A percentile compares a stretch with the other conserved stretches of the same genome.
Evolutionary conservation across 2,329 filamentous ascomycete species (phyloP).

Genomic region (Colletotrichum chlorophyti): DNA sequence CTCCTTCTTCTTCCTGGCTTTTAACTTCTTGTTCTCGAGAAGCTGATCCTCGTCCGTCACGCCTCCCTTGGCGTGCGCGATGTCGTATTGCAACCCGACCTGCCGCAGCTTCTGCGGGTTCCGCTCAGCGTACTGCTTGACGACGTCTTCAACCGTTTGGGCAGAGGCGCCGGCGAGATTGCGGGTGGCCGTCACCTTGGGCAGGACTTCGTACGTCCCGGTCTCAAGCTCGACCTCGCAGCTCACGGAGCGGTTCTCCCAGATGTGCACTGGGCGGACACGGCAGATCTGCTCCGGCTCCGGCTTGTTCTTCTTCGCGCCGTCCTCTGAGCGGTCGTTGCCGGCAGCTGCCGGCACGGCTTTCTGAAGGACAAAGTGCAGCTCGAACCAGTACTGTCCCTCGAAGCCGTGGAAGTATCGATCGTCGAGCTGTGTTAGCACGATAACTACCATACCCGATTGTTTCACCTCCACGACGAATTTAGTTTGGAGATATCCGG

Average conservation of each 20-base stretch:
- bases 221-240: conserved; percentile 75
- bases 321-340: not conserved
- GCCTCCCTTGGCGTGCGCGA: conserved; percentile 65
- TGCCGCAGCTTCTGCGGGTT: conserved; percentile 70
- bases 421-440: conserved; percentile 52
- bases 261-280: conserved; percentile 40
- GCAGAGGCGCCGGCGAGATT: conserved; percentile 41
- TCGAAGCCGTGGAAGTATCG: conserved; percentile 53
- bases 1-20: conserved; percentile 36
- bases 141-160: conserved; percentile 64
- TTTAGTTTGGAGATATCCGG: conserved; percentile 51
- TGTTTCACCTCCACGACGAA: conserved; percentile 50
- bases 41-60: conserved; percentile 55
- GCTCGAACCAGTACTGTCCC: conserved; percentile 49
- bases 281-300: conserved; percentile 40
- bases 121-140: conserved; percentile 51
- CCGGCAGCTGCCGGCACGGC: conserved; percentile 17
- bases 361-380: conserved; percentile 52
- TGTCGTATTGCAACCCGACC: conserved; percentile 65
- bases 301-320: not conserved
- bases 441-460: conserved; percentile 49
- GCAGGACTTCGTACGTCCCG: conserved; percentile 71
- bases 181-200: conserved; percentile 67
- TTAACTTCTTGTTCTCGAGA: conserved; percentile 35
- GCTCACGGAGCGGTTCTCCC: conserved; percentile 68